These are phyloP conservation scores for Oenanthe javanica DNA, from an alignment of 140 eudicot genomes.

Conservation along the genomic window DNA sequence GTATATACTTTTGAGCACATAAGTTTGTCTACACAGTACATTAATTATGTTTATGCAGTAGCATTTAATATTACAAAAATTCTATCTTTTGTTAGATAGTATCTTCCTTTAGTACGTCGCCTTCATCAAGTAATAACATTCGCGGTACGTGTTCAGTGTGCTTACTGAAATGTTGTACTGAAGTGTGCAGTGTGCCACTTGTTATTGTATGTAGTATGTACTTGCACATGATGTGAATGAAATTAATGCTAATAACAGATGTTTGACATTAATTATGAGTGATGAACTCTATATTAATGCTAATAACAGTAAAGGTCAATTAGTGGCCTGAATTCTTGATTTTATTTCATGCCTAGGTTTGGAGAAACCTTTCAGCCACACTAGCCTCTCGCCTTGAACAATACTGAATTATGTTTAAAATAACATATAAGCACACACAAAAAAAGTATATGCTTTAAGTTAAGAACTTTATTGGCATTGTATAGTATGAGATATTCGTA, in stretches of 20 bases:
- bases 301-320: background rate
- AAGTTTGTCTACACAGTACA: background rate
- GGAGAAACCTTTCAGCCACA: background rate
- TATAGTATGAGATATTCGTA: no score
- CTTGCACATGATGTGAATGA: background rate
- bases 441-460: background rate
- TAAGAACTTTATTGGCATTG: no score
- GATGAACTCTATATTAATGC: background rate
- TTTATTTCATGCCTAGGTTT: background rate
- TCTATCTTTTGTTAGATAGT: background rate
- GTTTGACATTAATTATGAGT: background rate
- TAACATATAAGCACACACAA: background rate
- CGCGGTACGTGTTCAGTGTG: background rate
- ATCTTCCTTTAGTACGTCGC: background rate
- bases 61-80: no score
- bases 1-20: background rate
- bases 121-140: background rate
- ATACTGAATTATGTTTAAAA: background rate
- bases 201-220: background rate
- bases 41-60: background rate
- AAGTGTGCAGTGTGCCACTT: background rate
- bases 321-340: background rate
- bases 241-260: background rate
- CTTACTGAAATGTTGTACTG: background rate
- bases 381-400: background rate